These are phyloP conservation scores for Cinnamomum chago DNA, from an alignment of 164 flowering plant genomes.

Conservation along the genomic window DNA sequence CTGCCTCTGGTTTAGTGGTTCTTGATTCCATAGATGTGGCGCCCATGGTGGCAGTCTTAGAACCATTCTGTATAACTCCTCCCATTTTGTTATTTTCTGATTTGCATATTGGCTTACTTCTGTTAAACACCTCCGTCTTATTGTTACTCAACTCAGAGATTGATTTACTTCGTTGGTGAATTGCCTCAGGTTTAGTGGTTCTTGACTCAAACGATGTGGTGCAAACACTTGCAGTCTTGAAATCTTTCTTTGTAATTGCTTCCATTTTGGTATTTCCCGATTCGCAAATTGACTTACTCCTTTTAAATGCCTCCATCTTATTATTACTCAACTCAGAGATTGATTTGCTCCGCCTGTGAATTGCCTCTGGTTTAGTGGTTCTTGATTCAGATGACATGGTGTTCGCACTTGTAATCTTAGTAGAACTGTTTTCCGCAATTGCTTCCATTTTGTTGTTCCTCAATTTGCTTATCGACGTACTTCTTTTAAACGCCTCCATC, in stretches of 20 bases:
- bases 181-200: not conserved
- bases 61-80: not conserved
- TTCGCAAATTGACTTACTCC: slow-evolving; percentile 13
- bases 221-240: not conserved
- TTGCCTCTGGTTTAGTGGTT: not conserved
- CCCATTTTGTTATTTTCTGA: slow-evolving; percentile 5
- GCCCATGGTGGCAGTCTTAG: not conserved
- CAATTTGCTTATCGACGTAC: not conserved
- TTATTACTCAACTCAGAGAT: not conserved
- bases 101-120: slow-evolving; percentile 13
- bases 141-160: not conserved
- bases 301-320: not conserved
- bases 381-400: not conserved
- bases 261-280: not conserved
- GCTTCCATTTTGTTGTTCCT: not conserved
- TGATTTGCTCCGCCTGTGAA: not conserved
- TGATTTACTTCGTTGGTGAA: not conserved
- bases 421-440: not conserved
- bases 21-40: not conserved
- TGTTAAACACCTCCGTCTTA: not conserved
- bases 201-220: not conserved
- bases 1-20: not conserved
- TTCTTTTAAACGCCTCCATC: not conserved
- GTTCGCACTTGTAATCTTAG: not conserved
- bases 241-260: not conserved